Conservation (phyloP, 2,329 filamentous ascomycete species). For the Penicillium sp. region DNA sequence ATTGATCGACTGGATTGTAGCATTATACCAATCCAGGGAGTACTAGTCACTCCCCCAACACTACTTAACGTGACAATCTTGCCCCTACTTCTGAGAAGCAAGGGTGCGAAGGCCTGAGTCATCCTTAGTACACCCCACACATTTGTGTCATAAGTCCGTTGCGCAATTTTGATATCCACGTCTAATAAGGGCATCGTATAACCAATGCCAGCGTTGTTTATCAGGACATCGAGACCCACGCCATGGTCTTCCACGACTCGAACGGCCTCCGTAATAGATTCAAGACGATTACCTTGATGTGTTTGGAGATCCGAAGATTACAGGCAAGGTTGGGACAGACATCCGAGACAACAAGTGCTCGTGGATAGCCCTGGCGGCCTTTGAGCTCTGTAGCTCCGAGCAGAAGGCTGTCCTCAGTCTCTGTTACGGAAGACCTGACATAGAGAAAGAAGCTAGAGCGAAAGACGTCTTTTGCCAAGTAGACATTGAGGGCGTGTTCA, state of each 20-base stretch:
- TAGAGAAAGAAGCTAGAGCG: constrained; percentile 1
- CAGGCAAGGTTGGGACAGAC: constrained; percentile 98
- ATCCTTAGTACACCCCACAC: constrained; percentile 36
- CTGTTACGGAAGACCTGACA: constrained; percentile 72
- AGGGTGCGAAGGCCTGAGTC: constrained; percentile 36
- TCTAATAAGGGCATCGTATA: constrained; percentile 32
- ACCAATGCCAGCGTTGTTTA: constrained; percentile 7
- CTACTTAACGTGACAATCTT: constrained; percentile 1
- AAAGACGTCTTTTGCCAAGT: constrained; percentile 84
- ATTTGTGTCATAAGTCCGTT: constrained; percentile 37
- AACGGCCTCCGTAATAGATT: constrained; percentile 11
- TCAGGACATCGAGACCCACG: constrained; percentile 7
- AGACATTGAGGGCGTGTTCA: constrained; percentile 82
- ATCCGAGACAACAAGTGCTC: constrained; percentile 99
- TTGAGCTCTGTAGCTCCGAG: constrained; percentile 75
- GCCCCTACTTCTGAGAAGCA: constrained; percentile 18
- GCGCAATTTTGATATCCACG: constrained; percentile 30
- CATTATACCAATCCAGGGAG: no score
- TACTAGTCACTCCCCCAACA: no score
- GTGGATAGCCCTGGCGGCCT: constrained; percentile 94
- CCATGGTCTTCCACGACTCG: constrained; percentile 1
- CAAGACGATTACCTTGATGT: constrained; percentile 96
- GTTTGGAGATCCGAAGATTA: constrained; percentile 86
- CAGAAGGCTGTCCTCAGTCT: constrained; percentile 86
- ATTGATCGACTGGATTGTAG: no score